A percentile compares a stretch with the other conserved stretches of the same genome.
phyloP scores from a whole-genome alignment of 441 rosid genomes.

The Lepidium campestre region DNA sequence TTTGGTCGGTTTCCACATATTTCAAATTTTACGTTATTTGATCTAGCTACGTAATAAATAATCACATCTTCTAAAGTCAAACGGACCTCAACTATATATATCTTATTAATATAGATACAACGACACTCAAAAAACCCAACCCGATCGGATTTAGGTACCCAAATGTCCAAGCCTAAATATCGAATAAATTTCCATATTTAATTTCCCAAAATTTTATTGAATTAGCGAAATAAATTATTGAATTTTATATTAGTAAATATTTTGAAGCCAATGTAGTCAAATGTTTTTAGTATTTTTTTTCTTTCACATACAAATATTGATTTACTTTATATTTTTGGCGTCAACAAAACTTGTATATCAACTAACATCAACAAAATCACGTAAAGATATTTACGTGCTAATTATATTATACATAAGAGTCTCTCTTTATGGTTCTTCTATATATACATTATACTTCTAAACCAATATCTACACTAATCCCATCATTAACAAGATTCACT shows the following conservation, averaged over 20 bases:
- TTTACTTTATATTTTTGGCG: background rate
- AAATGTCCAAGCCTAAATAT: no score
- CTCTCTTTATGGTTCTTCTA: background rate
- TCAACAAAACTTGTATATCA: background rate
- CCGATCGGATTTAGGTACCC: no score
- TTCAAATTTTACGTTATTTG: background rate
- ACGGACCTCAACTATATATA: slow-evolving; percentile 3
- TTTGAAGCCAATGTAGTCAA: background rate
- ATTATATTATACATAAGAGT: background rate
- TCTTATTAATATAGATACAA: background rate
- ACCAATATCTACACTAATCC: slow-evolving; percentile 1
- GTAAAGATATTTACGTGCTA: slow-evolving; percentile 25
- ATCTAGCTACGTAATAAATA: background rate
- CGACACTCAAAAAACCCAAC: no score
- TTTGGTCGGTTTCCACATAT: slow-evolving; percentile 29
- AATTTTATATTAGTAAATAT: background rate
- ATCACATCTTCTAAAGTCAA: slow-evolving; percentile 18
- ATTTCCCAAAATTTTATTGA: background rate
- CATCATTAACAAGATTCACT: slow-evolving; percentile 15
- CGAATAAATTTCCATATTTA: background rate
- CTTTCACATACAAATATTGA: background rate
- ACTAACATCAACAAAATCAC: slow-evolving; percentile 19
- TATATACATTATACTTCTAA: background rate
- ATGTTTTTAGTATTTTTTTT: background rate
- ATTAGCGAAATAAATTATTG: background rate